Base-by-base conservation (phyloP, 2,329 filamentous ascomycete species). In the Passalora sequoiae region DNA sequence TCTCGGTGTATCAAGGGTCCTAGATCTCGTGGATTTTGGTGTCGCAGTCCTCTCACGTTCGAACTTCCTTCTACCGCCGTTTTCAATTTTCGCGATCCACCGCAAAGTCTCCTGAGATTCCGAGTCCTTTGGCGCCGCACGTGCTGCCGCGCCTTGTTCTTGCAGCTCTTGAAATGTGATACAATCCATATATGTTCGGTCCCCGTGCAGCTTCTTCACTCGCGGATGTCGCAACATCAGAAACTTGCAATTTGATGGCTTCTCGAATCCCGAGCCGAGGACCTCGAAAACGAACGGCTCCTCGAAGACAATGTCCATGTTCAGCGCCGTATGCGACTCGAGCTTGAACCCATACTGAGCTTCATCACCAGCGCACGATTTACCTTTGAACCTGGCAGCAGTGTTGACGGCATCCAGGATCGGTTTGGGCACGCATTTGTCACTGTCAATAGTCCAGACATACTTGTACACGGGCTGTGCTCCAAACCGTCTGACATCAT, bases 281-380 rank as follows among this genome's bases (percentile, higher is more conserved):
- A 94, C 70, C 54, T 94, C 89, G 43, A 89, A 85, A 0, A 95
- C 79, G 15, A 87, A 76, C 0, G 88, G 88, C 0, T 73, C 69
- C 5, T 73, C 75, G 61, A 94, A 94, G 1, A 82, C 64, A 1
- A 72, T 65, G 0, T 71, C 69, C 55, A 71, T 68, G 15, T 56
- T 57, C 47, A 53, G 25, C 20, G 45, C 10, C 38, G 38, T 32
- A 20, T 29, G 42, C 49, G 32, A 31, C 35, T 48, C 36, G 19
- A 59, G 15, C 20, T 58, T 49, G 30, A 63, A 61, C 9, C 46
- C 44, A 12, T 46, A n/a, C 9, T 51, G 46, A 3, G 36, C 19
- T 7, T 47, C 54, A 2, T 49, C 46, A 1, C 57, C 48, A 17
- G 58, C 50, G 55, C 53, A 57, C n/a, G 54, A 38, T n/a, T 60